Evolutionary conservation across 2,329 filamentous ascomycete genomes (phyloP).

Genomic region (Colletotrichum filicis): DNA sequence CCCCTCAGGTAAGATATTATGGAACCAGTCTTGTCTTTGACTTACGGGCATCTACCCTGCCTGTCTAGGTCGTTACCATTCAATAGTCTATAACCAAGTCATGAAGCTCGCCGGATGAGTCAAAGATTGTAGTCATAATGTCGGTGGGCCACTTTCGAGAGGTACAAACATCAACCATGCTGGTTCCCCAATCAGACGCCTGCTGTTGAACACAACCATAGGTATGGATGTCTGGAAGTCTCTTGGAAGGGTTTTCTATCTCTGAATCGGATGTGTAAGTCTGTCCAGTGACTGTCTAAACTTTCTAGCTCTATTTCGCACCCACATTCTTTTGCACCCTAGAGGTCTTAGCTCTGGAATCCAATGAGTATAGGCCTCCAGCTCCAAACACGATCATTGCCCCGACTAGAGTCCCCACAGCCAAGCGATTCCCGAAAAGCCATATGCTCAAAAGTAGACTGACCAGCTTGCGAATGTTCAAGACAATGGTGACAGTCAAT

Average conservation of each 20-base stretch:
- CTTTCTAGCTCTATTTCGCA: constrained; percentile 20
- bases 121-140: neutral
- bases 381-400: constrained; percentile 89
- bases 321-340: constrained; percentile 21
- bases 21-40: no score
- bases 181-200: neutral
- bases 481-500: constrained; percentile 93
- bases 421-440: constrained; percentile 89
- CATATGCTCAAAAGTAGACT: constrained; percentile 92
- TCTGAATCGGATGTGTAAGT: neutral
- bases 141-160: neutral
- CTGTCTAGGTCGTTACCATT: no score
- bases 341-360: constrained; percentile 58
- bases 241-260: no score
- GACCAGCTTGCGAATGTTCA: constrained; percentile 94
- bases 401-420: constrained; percentile 80
- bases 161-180: neutral
- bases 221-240: neutral
- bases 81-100: neutral
- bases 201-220: neutral
- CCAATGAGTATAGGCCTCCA: constrained; percentile 90
- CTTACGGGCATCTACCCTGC: no score
- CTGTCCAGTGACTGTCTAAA: neutral
- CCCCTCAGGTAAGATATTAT: no score
- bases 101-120: neutral